These are phyloP conservation scores for Microcos paniculata DNA, from an alignment of 345 rosid genomes.

Conservation along the genomic window DNA sequence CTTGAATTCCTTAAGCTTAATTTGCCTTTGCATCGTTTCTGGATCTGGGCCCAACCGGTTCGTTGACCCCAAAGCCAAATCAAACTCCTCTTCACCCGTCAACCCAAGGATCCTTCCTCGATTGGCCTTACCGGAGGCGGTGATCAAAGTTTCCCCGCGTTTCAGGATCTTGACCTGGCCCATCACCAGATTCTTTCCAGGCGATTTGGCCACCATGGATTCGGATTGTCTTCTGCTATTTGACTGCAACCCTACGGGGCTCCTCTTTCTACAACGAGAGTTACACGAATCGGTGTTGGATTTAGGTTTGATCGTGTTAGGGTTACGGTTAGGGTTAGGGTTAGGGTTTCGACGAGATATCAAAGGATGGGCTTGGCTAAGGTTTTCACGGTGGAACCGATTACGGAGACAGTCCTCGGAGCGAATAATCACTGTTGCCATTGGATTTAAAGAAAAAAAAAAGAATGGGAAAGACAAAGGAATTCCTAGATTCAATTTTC, in stretches of 20 bases:
- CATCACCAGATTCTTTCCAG: conserved; percentile 41
- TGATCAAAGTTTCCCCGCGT: conserved; percentile 51
- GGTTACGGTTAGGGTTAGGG: conserved; percentile 22
- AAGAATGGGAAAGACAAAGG: background rate
- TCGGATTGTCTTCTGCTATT: background rate
- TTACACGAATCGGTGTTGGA: conserved; percentile 5
- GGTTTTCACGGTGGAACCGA: conserved; percentile 22
- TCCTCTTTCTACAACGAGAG: conserved; percentile 35
- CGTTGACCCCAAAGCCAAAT: conserved; percentile 42
- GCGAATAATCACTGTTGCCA: conserved; percentile 29
- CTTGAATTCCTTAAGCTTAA: conserved; percentile 27
- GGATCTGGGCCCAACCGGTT: conserved; percentile 56
- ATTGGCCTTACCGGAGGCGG: background rate
- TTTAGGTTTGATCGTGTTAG: conserved; percentile 16
- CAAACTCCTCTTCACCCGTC: conserved; percentile 20
- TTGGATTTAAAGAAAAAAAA: background rate
- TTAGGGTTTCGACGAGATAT: conserved; percentile 14
- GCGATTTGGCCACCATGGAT: conserved; percentile 28
- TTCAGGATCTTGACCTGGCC: conserved; percentile 64
- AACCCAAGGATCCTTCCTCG: background rate
- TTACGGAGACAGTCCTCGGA: conserved; percentile 15
- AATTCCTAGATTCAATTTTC: background rate
- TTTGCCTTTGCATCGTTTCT: conserved; percentile 34
- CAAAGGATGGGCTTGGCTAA: conserved; percentile 11
- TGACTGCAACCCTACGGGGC: conserved; percentile 17